These are phyloP conservation scores for Setaria viridis DNA, from an alignment of 202 grass and related monocot species.

Conservation along the genomic window DNA sequence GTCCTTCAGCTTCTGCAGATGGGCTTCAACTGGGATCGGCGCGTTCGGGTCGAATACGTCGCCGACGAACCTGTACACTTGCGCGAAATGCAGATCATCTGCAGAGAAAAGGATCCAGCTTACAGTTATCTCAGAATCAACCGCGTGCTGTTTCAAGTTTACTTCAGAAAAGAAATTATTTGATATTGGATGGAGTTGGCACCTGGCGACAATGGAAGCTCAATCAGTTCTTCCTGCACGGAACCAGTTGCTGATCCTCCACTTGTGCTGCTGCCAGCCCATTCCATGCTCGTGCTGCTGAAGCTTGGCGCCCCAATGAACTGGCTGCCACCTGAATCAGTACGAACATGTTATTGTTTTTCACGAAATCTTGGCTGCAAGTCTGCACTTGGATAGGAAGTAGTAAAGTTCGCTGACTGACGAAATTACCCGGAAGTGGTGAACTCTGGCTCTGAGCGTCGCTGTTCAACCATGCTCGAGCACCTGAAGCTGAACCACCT, in stretches of 20 bases:
- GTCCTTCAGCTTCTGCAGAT: constrained; percentile 70
- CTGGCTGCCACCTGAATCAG: constrained; percentile 44
- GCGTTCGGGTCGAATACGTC: constrained; percentile 80
- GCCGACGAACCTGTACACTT: constrained; percentile 81
- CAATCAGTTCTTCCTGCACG: constrained; percentile 43
- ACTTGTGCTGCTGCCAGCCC: constrained; percentile 38
- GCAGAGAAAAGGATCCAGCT: neutral
- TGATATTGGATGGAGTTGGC: neutral
- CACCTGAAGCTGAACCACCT: constrained; percentile 21
- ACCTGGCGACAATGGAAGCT: constrained; percentile 56
- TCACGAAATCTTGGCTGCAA: neutral
- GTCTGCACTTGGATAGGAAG: neutral
- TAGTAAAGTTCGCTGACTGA: neutral
- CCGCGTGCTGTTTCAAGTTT: neutral
- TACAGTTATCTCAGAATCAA: neutral
- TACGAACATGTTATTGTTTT: neutral
- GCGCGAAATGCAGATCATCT: constrained; percentile 67
- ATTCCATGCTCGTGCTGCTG: constrained; percentile 33
- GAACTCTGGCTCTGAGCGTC: neutral
- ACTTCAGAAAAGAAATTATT: neutral
- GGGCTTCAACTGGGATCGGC: constrained; percentile 46
- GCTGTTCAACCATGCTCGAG: neutral
- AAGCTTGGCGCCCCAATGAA: constrained; percentile 47
- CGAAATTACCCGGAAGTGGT: constrained; percentile 9
- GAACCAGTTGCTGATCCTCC: constrained; percentile 15